Percentiles rank a stretch among this genome's conserved stretches.
Evolutionary conservation across 2,329 filamentous ascomycete genomes (phyloP).

Genomic region (Calonectria pteridis): DNA sequence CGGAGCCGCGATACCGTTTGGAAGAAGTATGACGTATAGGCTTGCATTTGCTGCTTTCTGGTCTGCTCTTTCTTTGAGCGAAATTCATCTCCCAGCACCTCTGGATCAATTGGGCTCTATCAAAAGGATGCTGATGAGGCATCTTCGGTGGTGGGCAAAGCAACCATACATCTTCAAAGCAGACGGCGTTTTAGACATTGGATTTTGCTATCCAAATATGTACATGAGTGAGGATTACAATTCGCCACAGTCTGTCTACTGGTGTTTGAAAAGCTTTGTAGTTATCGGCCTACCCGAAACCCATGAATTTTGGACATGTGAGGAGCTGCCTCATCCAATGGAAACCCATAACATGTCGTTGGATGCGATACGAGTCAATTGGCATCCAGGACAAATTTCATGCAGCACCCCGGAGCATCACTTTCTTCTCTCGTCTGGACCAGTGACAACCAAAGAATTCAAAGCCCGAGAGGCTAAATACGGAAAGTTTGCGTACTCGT

Average conservation of each 20-base stretch:
- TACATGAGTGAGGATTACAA: constrained; percentile 68
- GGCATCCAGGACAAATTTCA: constrained; percentile 54
- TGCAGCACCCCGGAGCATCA: constrained; percentile 46
- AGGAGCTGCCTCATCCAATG: constrained; percentile 29
- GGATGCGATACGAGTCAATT: constrained; percentile 13
- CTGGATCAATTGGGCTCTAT: constrained; percentile 52
- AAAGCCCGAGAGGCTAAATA: constrained; percentile 51
- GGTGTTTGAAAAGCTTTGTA: constrained; percentile 64
- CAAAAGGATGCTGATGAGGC: constrained; percentile 62
- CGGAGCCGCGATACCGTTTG: constrained; percentile 64
- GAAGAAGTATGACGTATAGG: constrained; percentile 62
- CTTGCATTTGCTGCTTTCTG: constrained; percentile 63
- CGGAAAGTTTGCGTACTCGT: constrained; percentile 59
- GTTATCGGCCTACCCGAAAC: constrained; percentile 51
- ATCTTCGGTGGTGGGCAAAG: constrained; percentile 62
- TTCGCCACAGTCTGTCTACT: constrained; percentile 66
- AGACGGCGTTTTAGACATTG: constrained; percentile 63
- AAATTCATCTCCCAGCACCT: constrained; percentile 51
- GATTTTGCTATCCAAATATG: constrained; percentile 58
- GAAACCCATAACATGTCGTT: background rate
- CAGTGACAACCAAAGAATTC: constrained; percentile 26
- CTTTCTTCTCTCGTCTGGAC: constrained; percentile 25
- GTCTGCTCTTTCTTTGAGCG: constrained; percentile 56
- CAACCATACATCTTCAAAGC: constrained; percentile 56
- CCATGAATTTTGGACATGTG: constrained; percentile 32